Conservation (phyloP, 768 basidiomycete species). For the Russula sp. region DNA sequence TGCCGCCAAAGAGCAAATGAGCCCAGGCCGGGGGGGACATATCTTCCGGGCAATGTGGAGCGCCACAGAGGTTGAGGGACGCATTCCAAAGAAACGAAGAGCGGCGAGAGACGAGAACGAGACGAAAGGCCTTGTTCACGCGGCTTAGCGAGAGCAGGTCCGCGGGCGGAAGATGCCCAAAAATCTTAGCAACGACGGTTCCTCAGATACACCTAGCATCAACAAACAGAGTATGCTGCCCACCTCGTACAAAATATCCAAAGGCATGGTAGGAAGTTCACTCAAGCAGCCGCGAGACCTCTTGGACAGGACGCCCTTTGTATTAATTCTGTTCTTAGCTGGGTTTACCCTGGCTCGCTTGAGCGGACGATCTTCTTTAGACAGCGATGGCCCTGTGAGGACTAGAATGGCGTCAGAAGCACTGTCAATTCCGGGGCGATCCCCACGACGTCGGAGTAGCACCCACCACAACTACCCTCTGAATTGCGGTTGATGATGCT, state of each 20-base stretch:
- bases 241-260: conserved; percentile 31
- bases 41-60: conserved; percentile 14
- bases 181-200: conserved; percentile 26
- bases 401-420: background rate
- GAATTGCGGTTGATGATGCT: background rate
- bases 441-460: background rate
- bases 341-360: background rate
- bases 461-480: background rate
- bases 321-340: no score
- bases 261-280: conserved; percentile 24
- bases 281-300: conserved; percentile 14
- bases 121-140: conserved; percentile 29
- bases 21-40: conserved; percentile 17
- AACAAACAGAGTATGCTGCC: background rate
- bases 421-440: background rate
- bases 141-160: conserved; percentile 32
- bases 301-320: background rate
- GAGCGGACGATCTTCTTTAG: background rate
- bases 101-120: conserved; percentile 25
- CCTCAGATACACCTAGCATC: background rate
- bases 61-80: background rate
- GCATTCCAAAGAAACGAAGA: conserved; percentile 29
- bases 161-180: conserved; percentile 28
- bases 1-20: conserved; percentile 16
- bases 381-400: background rate